A percentile compares a stretch with the other conserved stretches of the same genome.
These are phyloP conservation scores for Pulveroboletus sp. DNA, from an alignment of 768 basidiomycete species.

Conservation along the genomic window DNA sequence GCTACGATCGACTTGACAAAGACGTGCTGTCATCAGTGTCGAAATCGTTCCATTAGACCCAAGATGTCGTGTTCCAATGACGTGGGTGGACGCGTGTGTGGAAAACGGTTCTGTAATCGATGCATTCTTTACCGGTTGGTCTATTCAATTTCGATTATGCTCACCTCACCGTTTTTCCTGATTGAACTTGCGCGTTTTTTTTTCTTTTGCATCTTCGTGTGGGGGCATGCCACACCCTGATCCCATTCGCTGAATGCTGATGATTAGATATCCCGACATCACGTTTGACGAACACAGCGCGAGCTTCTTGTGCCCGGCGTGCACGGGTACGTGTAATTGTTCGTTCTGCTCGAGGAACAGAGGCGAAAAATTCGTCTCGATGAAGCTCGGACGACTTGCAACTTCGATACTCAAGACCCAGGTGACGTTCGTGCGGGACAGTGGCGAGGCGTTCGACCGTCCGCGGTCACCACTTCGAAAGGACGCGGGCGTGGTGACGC, in stretches of 20 bases:
- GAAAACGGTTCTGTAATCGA: slow-evolving; percentile 32
- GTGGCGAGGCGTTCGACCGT: background rate
- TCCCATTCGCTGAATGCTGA: background rate
- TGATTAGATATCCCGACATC: slow-evolving; percentile 36
- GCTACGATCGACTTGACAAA: background rate
- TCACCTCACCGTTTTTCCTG: background rate
- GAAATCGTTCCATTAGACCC: slow-evolving; percentile 20
- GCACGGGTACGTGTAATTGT: slow-evolving; percentile 46
- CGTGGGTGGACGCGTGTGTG: slow-evolving; percentile 20
- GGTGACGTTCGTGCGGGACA: slow-evolving; percentile 24
- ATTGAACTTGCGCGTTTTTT: background rate
- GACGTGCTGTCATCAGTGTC: slow-evolving; percentile 36
- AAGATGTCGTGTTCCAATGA: slow-evolving; percentile 35
- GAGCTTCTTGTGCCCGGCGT: slow-evolving; percentile 42
- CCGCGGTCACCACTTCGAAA: background rate
- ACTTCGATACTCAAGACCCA: slow-evolving; percentile 18
- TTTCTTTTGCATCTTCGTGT: background rate
- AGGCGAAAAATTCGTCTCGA: slow-evolving; percentile 43
- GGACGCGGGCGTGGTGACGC: background rate
- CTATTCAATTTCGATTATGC: background rate
- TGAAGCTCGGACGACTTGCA: slow-evolving; percentile 23
- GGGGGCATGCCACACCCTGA: background rate
- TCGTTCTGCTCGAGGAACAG: slow-evolving; percentile 39
- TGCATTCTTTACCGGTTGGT: slow-evolving; percentile 33
- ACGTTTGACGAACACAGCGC: slow-evolving; percentile 30